Evolutionary conservation across 163 green algal genomes (phyloP), one percentile per base, ranked within the genome.

Genomic region (Trebouxiophyceae sp.): DNA sequence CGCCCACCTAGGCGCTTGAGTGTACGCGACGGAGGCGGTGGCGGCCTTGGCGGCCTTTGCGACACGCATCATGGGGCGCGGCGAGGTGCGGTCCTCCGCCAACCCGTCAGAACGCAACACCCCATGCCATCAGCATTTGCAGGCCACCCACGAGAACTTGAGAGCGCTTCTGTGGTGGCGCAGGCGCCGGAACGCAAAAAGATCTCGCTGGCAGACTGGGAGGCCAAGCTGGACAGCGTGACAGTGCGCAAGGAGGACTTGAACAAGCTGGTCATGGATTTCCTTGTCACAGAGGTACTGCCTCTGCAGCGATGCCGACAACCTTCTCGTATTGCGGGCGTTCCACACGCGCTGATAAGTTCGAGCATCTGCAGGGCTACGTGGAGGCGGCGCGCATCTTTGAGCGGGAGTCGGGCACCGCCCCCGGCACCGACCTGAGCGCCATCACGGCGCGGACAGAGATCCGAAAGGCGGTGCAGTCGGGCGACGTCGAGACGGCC

Each of bases 251-350:
- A 95, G 73, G 81, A 95, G 62, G 90, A 95, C 72, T 92, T 97
- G 85, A 97, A 98, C 70, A 70, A 67, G 23, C 75, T 98, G 3
- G 73, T 98, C 22, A 97, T 97, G 91, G 93, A 98, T 72, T 98
- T 93, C 56, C 67, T 98, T 0, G 85, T 97, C 2, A 97, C 92
- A 30, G 92, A 97, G 87, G 89, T 92, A 68, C 24, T 71, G 31
- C 39, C 19, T 50, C 39, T 16, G n/a, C n/a, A n/a, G n/a, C n/a
- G n/a, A n/a, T n/a, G n/a, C n/a, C n/a, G n/a, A n/a, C n/a, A n/a
- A n/a, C n/a, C n/a, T n/a, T n/a, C n/a, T n/a, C n/a, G n/a, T n/a
- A n/a, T n/a, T n/a, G n/a, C n/a, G n/a, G n/a, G n/a, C n/a, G 39
- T 50, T 50, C 16, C 8, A 8, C 8, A 50, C 8, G 8, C 39